Base-by-base conservation (phyloP, 225 moss, liverwort and hornwort species). In the Ulota crispa region DNA sequence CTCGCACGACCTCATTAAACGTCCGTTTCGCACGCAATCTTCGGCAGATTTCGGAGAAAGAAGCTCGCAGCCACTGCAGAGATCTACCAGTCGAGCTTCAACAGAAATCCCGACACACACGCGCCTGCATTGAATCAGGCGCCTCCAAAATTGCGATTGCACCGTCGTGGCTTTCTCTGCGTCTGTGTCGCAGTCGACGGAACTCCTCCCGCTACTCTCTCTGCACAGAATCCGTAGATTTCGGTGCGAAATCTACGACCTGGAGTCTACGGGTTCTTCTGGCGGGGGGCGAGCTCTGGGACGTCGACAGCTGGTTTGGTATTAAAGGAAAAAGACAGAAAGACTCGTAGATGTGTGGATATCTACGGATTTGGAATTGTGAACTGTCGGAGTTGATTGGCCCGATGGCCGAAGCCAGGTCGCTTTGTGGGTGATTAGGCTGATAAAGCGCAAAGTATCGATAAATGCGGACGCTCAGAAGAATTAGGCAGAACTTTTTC, bases 91-190 rank as follows among this genome's bases (percentile, higher is more conserved):
- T 69, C 19, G 20, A n/a, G 19, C 69, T 19, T 36, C 68, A 55
- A 69, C 63, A 27, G 16, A 21, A 18, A 18, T 50, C 50, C 50
- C 50, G 9, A 36, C 77, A 62, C 77, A 62, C 77, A 63, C 62
- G 62, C 80, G 41, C 63, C 63, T 63, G 78, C 63, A 84, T 50
- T 75, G 42, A 14, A 50, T 73, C 81, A 41, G 64, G 54, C 63
- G 78, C 84, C 81, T 78, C 75, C 74, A 56, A 78, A 78, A 74
- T 78, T 78, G 37, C 81, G 2, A 39, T 1, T 28, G 27, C 80
- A 77, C 61, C 78, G 54, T 1, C 59, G 50, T 66, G 63, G 61
- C 7, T 19, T 41, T 39, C 57, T 66, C 81, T 23, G 19, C 37
- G 65, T 37, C 63, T 23, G 63, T 69, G 62, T 47, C 57, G 37